Conservation (phyloP, 2,329 filamentous ascomycete genomes). For the Chalara sp. region DNA sequence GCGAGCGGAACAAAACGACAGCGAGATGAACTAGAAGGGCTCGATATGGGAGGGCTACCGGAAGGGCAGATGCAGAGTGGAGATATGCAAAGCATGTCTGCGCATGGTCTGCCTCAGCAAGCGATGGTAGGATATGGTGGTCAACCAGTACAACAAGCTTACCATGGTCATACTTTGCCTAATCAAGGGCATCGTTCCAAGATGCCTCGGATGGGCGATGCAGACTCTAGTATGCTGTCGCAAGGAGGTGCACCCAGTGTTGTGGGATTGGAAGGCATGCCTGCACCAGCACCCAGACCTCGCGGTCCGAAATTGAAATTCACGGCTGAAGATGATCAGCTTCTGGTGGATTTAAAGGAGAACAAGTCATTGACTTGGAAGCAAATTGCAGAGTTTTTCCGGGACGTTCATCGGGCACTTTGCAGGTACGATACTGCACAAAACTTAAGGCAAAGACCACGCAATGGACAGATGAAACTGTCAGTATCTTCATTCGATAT, state of each 20-base stretch:
- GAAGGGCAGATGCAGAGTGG: constrained; percentile 30
- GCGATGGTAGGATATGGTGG: constrained; percentile 38
- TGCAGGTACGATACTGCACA: constrained; percentile 92
- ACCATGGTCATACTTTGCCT: constrained; percentile 74
- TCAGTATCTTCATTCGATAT: constrained; percentile 39
- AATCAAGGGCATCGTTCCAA: constrained; percentile 65
- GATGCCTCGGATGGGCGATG: constrained; percentile 55
- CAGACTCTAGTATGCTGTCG: constrained; percentile 32
- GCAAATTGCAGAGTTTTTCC: constrained; percentile 94
- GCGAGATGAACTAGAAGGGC: constrained; percentile 47
- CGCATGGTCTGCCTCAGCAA: constrained; percentile 45
- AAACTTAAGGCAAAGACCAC: constrained; percentile 92
- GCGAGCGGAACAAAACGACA: constrained; percentile 40
- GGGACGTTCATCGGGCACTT: constrained; percentile 78
- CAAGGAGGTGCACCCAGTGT: constrained; percentile 68
- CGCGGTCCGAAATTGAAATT: constrained; percentile 90
- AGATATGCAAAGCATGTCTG: constrained; percentile 31
- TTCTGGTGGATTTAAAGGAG: constrained; percentile 86
- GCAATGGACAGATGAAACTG: constrained; percentile 89
- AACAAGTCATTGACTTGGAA: constrained; percentile 95
- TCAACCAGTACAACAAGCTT: constrained; percentile 34
- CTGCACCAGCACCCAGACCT: constrained; percentile 70
- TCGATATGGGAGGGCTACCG: constrained; percentile 39
- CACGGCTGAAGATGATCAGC: constrained; percentile 81
- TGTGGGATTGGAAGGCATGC: constrained; percentile 84